Base-by-base conservation (phyloP, 2,329 filamentous ascomycete genomes). In the Cladosporium sp. region DNA sequence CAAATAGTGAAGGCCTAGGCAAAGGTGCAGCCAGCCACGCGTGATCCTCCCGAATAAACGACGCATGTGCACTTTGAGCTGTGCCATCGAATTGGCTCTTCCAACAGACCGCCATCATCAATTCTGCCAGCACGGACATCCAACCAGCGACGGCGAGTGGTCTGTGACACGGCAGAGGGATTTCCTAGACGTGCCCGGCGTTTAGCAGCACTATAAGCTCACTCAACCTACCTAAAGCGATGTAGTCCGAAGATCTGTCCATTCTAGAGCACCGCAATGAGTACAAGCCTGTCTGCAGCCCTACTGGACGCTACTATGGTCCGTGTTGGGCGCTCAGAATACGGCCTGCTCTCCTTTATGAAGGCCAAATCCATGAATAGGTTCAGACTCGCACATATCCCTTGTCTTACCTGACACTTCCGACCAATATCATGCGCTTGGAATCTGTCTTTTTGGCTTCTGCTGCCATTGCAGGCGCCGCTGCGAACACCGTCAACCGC, bases 401-500 rank as follows among this genome's bases (percentile, higher is more conserved):
- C n/a, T 20, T 17, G 7, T 24, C 22, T 25, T 12, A 9, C 17
- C n/a, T 17, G 9, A 6, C 28, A 48, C 34, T 22, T 20, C 36
- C 13, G 13, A 5, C 28, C 28, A 9, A 28, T 13, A 28, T 9
- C 19, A 54, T 54, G 37, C 51, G 51, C 32, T 54, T 54, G 17
- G 39, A 35, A 36, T 44, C 37, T 8, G 17, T 42, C 4, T 15
- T 54, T 4, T 12, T 35, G 12, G 51, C 51, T 12, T 54, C 51
- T 35, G 37, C 19, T 35, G 37, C 39, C 25, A 39, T 28, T 20
- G 37, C 39, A 13, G 19, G 51, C 12, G 37, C 39, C 22, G 39
- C 28, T n/a, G 51, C 51, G 2, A 34, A 10, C 17, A 56, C 53
- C 22, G 60, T 66, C 57, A 67, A 66, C 47, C 61, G 62, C 24